Evolutionary conservation across 306 rosid species (phyloP), one percentile per base, ranked within the genome.

Genomic region (Sphenostylis stenocarpa): DNA sequence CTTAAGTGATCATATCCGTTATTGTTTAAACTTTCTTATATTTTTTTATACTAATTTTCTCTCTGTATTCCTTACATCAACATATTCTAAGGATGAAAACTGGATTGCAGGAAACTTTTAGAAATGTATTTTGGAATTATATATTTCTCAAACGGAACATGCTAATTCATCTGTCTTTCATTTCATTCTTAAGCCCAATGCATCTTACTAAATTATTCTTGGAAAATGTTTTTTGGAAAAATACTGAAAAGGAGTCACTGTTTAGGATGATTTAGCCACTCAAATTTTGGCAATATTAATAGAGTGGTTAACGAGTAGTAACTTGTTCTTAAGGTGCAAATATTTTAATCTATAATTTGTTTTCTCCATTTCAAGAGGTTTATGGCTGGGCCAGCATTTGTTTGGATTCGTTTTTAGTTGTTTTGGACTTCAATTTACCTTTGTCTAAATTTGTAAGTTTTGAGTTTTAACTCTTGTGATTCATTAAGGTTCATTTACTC

Each of bases 11-110:
- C 17, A 14, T 81, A 64, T 73, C 16, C 16, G 26, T 36, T 44
- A 47, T 45, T 51, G 64, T 19, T 77, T 57, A 14, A 1, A 28
- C 45, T 86, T 62, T 48, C 62, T 55, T 56, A 77, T 55, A 7
- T 76, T 29, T 28, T 28, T 12, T 24, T 56, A 56, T 24, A 21
- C 61, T 73, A 38, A 21, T 39, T 60, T 21, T 73, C 17, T 12
- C 21, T 63, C 23, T 41, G 14, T 57, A 1, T 47, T 28, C 7
- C 15, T 17, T 52, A 52, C 63, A 23, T 67, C 41, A 45, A 57
- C 26, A 47, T 62, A 38, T 21, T 67, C 58, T 28, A 33, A 43
- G 41, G 68, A 67, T 67, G 66, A 21, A 44, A 3, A 34, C 69
- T 33, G 49, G 65, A 12, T 71, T 45, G n/a, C n/a, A 34, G 7